Conservation (phyloP, 768 basidiomycete species). For the Suillus fuscotomentosus region DNA sequence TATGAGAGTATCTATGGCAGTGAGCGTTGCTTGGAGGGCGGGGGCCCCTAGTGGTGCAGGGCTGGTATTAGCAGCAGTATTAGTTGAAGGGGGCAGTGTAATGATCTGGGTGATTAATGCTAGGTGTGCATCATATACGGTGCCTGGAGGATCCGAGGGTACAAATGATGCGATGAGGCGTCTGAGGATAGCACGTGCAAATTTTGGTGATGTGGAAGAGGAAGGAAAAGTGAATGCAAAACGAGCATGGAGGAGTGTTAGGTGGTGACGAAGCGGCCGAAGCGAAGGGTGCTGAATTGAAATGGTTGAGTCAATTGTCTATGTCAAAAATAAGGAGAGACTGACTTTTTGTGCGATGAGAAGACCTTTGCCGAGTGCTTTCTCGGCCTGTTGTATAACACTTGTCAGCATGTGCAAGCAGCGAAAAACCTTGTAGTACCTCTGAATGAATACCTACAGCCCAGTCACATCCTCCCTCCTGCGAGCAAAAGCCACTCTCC, state of each 20-base stretch:
- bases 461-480: background rate
- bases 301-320: constrained; percentile 7
- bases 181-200: constrained; percentile 46
- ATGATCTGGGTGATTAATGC: constrained; percentile 48
- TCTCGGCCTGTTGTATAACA: background rate
- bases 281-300: constrained; percentile 59
- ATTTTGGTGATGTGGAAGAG: constrained; percentile 35
- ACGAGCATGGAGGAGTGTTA: constrained; percentile 62
- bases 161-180: background rate
- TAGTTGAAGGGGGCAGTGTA: constrained; percentile 15
- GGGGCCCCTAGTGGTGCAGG: constrained; percentile 8
- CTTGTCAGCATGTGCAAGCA: constrained; percentile 5
- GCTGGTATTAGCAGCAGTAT: background rate
- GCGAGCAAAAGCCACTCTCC: constrained; percentile 1
- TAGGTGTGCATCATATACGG: constrained; percentile 55
- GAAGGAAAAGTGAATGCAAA: constrained; percentile 28
- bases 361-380: constrained; percentile 1
- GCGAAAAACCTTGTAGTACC: background rate
- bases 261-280: constrained; percentile 53
- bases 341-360: constrained; percentile 29
- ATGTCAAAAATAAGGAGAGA: background rate
- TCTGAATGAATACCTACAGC: background rate
- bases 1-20: constrained; percentile 33
- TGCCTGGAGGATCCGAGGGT: constrained; percentile 48
- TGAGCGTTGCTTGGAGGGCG: constrained; percentile 31